Conservation (phyloP, 768 basidiomycete species). For the Terana coerulea region DNA sequence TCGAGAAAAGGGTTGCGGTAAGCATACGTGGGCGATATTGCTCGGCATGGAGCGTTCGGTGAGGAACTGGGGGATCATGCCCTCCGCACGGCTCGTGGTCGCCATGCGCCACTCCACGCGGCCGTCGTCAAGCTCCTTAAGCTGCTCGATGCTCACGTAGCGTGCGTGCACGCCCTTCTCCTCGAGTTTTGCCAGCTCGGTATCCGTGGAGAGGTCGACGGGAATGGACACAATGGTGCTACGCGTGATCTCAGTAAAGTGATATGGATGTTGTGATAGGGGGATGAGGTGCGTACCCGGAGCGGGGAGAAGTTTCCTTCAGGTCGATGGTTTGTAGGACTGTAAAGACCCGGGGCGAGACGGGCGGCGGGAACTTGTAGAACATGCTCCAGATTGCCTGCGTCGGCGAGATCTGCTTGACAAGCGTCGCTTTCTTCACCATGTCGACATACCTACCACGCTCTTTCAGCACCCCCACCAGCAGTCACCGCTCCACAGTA, state of each 20-base stretch:
- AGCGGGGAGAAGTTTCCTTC: conserved; percentile 44
- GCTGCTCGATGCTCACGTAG: conserved; percentile 66
- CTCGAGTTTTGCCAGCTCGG: conserved; percentile 57
- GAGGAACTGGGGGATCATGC: conserved; percentile 62
- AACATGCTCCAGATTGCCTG: conserved; percentile 67
- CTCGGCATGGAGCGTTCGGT: conserved; percentile 58
- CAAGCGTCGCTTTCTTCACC: conserved; percentile 56
- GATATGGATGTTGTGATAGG: neutral
- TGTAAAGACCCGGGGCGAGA: conserved; percentile 75
- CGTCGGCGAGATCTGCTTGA: conserved; percentile 61
- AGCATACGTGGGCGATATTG: conserved; percentile 56
- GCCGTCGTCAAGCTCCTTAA: conserved; percentile 60
- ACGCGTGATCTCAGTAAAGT: neutral
- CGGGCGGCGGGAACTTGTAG: conserved; percentile 68
- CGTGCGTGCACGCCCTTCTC: conserved; percentile 61
- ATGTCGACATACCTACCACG: conserved; percentile 67
- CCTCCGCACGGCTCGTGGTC: conserved; percentile 68
- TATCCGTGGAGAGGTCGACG: conserved; percentile 56
- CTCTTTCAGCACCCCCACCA: too few species aligned
- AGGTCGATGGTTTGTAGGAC: conserved; percentile 63
- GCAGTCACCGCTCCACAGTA: too few species aligned
- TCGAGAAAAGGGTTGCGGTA: neutral
- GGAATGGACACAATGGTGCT: conserved; percentile 57
- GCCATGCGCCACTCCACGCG: conserved; percentile 79
- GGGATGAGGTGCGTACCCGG: conserved; percentile 47